Percentiles rank a stretch among this genome's conserved stretches.
Conservation (phyloP, 371 early-diverging fungal genomes). For the Haplosporangium sp. region DNA sequence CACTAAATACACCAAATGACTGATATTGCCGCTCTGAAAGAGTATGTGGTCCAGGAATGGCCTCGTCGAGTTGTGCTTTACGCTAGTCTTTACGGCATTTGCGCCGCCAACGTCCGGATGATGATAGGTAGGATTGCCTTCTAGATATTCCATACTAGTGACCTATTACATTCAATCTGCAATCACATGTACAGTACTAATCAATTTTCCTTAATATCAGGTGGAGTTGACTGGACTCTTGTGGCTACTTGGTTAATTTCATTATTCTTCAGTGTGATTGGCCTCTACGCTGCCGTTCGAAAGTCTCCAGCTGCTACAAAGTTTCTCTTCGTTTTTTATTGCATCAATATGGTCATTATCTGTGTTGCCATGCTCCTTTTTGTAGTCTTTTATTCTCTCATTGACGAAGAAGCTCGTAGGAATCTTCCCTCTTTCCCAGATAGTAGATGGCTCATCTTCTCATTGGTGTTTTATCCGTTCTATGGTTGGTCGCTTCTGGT, state of each 20-base stretch:
- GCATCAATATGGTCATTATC: background rate
- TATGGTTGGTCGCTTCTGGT: constrained; percentile 27
- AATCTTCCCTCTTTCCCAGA: background rate
- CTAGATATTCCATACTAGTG: background rate
- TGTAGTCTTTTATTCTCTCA: background rate
- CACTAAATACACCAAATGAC: background rate
- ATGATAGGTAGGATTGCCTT: background rate
- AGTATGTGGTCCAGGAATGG: background rate
- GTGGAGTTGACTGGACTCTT: no score
- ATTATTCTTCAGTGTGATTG: no score
- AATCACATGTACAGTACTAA: no score
- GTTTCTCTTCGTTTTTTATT: constrained; percentile 7
- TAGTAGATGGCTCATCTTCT: background rate
- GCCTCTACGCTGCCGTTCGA: constrained; percentile 13
- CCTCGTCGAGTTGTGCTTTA: background rate
- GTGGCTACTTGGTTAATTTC: no score
- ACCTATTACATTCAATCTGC: background rate
- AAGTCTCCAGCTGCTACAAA: constrained; percentile 22
- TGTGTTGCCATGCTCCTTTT: background rate
- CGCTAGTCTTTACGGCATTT: background rate
- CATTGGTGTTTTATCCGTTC: background rate
- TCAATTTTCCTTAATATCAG: no score
- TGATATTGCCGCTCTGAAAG: background rate
- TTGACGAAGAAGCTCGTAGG: background rate
- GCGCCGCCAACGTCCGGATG: background rate